Evolutionary conservation across 2,329 filamentous ascomycete species (phyloP).

Genomic region (Teratosphaeria zuluensis): DNA sequence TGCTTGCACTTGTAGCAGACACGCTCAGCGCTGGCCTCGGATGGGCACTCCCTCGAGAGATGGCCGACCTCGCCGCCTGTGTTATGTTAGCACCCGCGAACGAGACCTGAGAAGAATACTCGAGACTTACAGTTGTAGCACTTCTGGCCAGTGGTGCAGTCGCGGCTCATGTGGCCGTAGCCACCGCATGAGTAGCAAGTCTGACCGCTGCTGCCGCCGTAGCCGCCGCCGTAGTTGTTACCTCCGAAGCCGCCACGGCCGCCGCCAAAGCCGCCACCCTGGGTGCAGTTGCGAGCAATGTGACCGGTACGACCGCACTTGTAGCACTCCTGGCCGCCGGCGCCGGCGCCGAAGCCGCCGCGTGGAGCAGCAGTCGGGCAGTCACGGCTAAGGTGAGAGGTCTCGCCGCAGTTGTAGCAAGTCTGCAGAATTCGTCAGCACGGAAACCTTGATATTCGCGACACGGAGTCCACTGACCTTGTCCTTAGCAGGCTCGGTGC

Average conservation of each 20-base stretch:
- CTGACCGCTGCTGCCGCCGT: conserved; percentile 47
- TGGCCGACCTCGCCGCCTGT: conserved; percentile 76
- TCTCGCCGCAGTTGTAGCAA: conserved; percentile 38
- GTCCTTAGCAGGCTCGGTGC: conserved; percentile 80
- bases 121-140: conserved; percentile 84
- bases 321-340: conserved; percentile 62
- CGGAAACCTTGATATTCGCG: conserved; percentile 2
- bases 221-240: conserved; percentile 32
- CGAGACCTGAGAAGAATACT: conserved; percentile 1
- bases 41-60: conserved; percentile 90
- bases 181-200: conserved; percentile 98
- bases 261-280: conserved; percentile 47
- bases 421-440: conserved; percentile 19
- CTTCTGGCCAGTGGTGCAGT: conserved; percentile 98
- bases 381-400: conserved; percentile 78
- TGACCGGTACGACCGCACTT: conserved; percentile 96
- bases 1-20: conserved; percentile 93
- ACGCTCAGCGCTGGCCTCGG: conserved; percentile 81
- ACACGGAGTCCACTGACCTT: conserved; percentile 32
- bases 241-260: conserved; percentile 37
- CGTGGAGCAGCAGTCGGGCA: conserved; percentile 44
- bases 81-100: conserved; percentile 16
- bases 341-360: conserved; percentile 33
- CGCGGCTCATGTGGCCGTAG: conserved; percentile 79
- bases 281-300: conserved; percentile 84